Percentiles rank a stretch among this genome's conserved stretches.
Evolutionary conservation across 192 early-diverging fungal genomes (phyloP).

Genomic region (Lunasporangiospora selenospora): DNA sequence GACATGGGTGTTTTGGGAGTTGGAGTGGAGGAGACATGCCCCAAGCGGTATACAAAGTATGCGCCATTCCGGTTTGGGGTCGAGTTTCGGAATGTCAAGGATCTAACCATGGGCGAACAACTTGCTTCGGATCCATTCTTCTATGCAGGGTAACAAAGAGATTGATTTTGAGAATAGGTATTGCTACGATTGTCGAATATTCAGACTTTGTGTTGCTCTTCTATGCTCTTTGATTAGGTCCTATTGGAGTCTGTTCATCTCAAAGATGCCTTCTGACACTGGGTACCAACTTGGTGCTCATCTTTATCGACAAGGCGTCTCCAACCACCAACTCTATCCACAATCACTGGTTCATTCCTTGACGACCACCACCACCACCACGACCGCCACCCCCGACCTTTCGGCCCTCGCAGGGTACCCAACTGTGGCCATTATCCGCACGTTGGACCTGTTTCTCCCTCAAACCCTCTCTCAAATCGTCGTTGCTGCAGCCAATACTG

Average conservation of each 20-base stretch:
- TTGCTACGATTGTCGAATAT: background rate
- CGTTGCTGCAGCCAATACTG: too few species aligned
- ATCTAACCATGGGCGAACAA: slow-evolving; percentile 46
- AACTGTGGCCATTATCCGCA: too few species aligned
- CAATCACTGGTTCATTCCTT: slow-evolving; percentile 4
- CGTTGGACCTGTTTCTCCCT: too few species aligned
- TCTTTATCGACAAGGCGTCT: slow-evolving; percentile 52
- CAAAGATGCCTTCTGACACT: slow-evolving; percentile 52
- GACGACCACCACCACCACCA: slow-evolving; percentile 1
- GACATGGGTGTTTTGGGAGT: too few species aligned
- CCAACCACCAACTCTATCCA: background rate
- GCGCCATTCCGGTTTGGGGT: slow-evolving; percentile 62
- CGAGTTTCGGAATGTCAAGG: slow-evolving; percentile 49
- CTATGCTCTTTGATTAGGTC: slow-evolving; percentile 41
- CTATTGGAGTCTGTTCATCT: slow-evolving; percentile 64
- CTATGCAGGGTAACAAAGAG: slow-evolving; percentile 57
- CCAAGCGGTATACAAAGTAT: slow-evolving; percentile 46
- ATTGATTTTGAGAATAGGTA: background rate
- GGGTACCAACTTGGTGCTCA: slow-evolving; percentile 57
- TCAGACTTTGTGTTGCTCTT: background rate
- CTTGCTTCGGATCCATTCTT: slow-evolving; percentile 55
- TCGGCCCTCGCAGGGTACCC: too few species aligned
- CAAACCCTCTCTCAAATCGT: too few species aligned
- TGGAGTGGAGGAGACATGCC: too few species aligned
- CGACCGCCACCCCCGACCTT: slow-evolving; percentile 1